Evolutionary conservation across 2,329 filamentous ascomycete genomes (phyloP).

Genomic region (Hypomyces rosellus): DNA sequence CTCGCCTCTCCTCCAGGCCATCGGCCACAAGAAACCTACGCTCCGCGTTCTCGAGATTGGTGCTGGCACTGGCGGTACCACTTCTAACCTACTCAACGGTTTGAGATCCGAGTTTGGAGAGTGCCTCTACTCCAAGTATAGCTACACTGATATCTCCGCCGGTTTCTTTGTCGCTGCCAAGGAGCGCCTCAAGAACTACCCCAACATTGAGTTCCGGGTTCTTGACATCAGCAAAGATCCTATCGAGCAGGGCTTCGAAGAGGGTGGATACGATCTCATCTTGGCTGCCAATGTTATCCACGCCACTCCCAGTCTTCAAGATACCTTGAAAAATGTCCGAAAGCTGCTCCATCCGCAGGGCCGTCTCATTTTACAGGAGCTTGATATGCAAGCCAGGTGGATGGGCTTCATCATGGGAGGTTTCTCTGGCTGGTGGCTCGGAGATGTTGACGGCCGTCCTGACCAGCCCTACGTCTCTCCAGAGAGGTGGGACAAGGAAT

Average conservation of each 20-base stretch:
- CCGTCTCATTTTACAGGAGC: constrained; percentile 24
- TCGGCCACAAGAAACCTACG: neutral
- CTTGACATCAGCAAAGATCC: constrained; percentile 28
- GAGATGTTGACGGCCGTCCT: constrained; percentile 20
- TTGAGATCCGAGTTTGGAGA: neutral
- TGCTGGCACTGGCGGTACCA: neutral
- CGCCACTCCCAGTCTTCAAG: constrained; percentile 21
- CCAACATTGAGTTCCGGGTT: constrained; percentile 17
- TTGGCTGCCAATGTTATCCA: constrained; percentile 24
- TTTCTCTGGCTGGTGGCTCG: constrained; percentile 8
- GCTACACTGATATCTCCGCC: constrained; percentile 32
- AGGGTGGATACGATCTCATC: constrained; percentile 22
- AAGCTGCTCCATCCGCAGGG: constrained; percentile 25
- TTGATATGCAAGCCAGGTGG: constrained; percentile 7
- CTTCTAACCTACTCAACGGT: neutral
- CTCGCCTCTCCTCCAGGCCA: neutral
- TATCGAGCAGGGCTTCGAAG: constrained; percentile 22
- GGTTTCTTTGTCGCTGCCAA: constrained; percentile 21
- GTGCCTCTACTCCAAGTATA: constrained; percentile 18
- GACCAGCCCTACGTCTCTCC: constrained; percentile 22
- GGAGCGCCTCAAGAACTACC: constrained; percentile 14
- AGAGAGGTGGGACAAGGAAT: constrained; percentile 22
- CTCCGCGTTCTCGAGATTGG: neutral
- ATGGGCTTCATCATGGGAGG: constrained; percentile 20
- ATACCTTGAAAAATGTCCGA: constrained; percentile 19